phyloP scores from a whole-genome alignment of 2,329 filamentous ascomycete species.

The Xylariaceae sp. region DNA sequence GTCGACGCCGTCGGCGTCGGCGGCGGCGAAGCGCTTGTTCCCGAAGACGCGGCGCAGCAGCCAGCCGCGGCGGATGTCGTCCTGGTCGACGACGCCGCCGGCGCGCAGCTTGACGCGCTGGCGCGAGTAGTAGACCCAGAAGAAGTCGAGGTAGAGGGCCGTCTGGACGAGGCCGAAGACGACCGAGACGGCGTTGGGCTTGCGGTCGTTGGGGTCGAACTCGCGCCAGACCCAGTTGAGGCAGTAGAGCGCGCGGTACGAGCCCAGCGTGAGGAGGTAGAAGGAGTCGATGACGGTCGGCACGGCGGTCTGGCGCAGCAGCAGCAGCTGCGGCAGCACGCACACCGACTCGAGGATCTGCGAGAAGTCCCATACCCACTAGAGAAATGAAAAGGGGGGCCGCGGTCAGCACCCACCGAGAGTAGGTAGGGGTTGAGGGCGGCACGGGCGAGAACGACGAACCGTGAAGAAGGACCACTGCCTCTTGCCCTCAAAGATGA shows the following conservation, averaged over 20 bases:
- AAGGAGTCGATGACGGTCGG: constrained; percentile 96
- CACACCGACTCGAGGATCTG: constrained; percentile 87
- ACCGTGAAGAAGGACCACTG: constrained; percentile 45
- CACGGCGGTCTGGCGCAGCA: constrained; percentile 88
- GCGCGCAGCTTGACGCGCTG: constrained; percentile 89
- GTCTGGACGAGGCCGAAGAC: constrained; percentile 88
- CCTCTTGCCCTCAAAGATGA: constrained; percentile 51
- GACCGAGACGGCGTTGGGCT: constrained; percentile 65
- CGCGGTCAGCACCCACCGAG: constrained; percentile 1
- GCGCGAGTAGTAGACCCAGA: constrained; percentile 91
- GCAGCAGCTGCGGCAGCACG: constrained; percentile 81
- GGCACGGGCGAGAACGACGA: constrained; percentile 16
- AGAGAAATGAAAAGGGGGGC: neutral
- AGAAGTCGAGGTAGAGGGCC: constrained; percentile 84
- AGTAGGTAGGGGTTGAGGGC: neutral
- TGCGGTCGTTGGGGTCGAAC: constrained; percentile 48
- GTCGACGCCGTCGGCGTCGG: constrained; percentile 14
- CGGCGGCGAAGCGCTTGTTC: constrained; percentile 35
- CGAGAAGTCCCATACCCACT: constrained; percentile 84
- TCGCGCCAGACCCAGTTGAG: constrained; percentile 80
- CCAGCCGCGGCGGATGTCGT: constrained; percentile 81
- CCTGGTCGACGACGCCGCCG: constrained; percentile 81
- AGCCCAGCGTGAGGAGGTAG: constrained; percentile 81
- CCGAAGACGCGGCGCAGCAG: constrained; percentile 73
- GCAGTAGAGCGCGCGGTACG: constrained; percentile 83